A percentile compares a stretch with the other conserved stretches of the same genome.
These are phyloP conservation scores for Gossypium arboreum DNA, from an alignment of 345 rosid genomes.

Conservation along the genomic window DNA sequence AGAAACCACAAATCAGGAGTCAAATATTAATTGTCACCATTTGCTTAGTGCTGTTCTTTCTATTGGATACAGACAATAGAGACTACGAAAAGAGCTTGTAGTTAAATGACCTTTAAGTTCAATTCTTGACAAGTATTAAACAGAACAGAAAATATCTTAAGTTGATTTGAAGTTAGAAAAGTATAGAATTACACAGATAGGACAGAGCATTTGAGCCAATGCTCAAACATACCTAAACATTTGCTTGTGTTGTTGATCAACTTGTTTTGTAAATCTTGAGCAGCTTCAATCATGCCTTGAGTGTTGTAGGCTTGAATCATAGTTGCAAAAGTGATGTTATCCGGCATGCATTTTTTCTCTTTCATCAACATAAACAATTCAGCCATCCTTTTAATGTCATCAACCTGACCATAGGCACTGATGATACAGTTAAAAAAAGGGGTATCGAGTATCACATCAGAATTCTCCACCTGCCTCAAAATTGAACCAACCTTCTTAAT, in stretches of 20 bases:
- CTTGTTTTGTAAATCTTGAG: constrained; percentile 46
- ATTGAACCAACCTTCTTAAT: constrained; percentile 58
- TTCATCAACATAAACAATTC: constrained; percentile 58
- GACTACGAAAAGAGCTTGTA: background rate
- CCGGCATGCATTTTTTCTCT: constrained; percentile 64
- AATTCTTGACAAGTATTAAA: background rate
- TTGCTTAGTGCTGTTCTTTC: background rate
- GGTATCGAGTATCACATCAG: constrained; percentile 72
- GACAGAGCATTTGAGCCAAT: background rate
- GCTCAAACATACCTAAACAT: constrained; percentile 34
- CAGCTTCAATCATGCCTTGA: constrained; percentile 62
- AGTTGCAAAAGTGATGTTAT: constrained; percentile 58
- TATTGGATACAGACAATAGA: background rate
- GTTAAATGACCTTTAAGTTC: background rate
- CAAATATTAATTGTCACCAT: background rate
- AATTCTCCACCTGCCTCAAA: constrained; percentile 70
- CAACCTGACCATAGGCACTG: constrained; percentile 68
- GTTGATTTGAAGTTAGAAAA: background rate
- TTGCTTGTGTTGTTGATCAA: constrained; percentile 32
- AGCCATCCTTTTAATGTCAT: constrained; percentile 64
- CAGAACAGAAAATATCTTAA: background rate
- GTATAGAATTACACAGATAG: background rate
- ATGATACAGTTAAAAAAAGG: constrained; percentile 74
- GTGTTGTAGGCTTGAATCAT: constrained; percentile 65
- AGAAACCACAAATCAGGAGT: background rate